Base-by-base conservation (phyloP, 805 yeast genomes). In the Vanderwaltozyma polyspora region DNA sequence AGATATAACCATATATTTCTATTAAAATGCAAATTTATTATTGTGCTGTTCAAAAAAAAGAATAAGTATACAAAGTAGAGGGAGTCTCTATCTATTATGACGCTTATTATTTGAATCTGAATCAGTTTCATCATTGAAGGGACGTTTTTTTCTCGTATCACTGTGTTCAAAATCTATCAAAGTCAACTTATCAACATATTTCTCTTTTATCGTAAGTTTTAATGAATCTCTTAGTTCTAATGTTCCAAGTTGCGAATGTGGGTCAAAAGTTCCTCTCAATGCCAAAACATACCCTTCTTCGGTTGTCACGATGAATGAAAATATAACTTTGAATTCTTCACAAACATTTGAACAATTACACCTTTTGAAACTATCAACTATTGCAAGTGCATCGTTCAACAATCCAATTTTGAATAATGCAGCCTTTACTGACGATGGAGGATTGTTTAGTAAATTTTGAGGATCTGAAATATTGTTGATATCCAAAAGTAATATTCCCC, bases 401-500 rank as follows among this genome's bases (percentile, higher is more conserved):
- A 45, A 32, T 2, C 55, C 57, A 13, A 54, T 33, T 24, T 47
- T 32, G 30, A 39, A 42, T 14, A 42, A 28, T 9, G 49, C 43
- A 12, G 46, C 32, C 29, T 49, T 45, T 9, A 50, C 10, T 4
- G 48, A 36, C 7, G 33, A 23, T 12, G 29, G 25, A 18, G 33
- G 19, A 28, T 35, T 41, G 16, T 31, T 30, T 5, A 35, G n/a
- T 11, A 38, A 16, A 28, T 36, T 32, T n/a, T 30, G 26, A 3
- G 31, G 13, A 31, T 45, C 40, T 8, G 34, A 15, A n/a, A 49
- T 25, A 4, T 37, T 25, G 9, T 36, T 35, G 12, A 46, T 36
- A 35, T 52, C 42, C 8, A 49, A 31, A 14, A 52, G 29, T n/a
- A 52, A 19, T 12, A 52, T 31, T 5, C 58, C 59, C 25, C 38